Evolutionary conservation across 306 rosid genomes (phyloP), one percentile per base, ranked within the genome.

Genomic region (Casuarina cunninghamiana): DNA sequence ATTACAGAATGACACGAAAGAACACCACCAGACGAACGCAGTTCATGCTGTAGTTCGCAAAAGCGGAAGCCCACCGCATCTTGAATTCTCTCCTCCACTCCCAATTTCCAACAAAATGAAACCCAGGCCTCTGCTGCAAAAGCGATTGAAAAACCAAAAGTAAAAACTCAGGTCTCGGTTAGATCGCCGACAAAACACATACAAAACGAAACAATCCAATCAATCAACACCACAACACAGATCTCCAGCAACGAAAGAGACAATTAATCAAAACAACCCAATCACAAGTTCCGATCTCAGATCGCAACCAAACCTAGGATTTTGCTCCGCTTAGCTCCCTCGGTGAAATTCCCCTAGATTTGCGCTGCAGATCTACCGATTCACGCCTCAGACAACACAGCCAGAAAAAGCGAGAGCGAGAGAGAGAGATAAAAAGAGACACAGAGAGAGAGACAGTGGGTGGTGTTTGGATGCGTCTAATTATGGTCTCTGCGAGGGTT

Each of bases 1-100:
- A 80, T 87, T 92, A 94, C 97, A 92, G 93, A 82, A 94, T 94
- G 75, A 94, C 93, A 16, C 84, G 97, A 77, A 89, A 94, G 90
- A 94, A 94, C 81, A 90, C 97, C 88, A 90, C 97, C 91, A 92
- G 89, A 68, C 90, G 88, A 89, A 94, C 97, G 70, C 94, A 86
- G 63, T 88, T 92, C 58, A 93, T 85, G 79, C 78, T 84, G 83
- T 90, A 91, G 83, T 74, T 75, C 71, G 89, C 90, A 74, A 87
- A 88, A 42, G 93, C 71, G 32, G 91, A 84, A 76, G 91, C 88
- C 98, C 98, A 94, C 89, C 91, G 88, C 98, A 94, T 94, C 90
- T 87, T 92, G 93, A 82, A 76, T 79, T 70, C 72, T 80, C 66
- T 69, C 79, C 70, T 80, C 67, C 69, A 87, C 79, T 80, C 81